Conservation (phyloP, 2,329 filamentous ascomycete species). For the Penicillium frequentans region DNA sequence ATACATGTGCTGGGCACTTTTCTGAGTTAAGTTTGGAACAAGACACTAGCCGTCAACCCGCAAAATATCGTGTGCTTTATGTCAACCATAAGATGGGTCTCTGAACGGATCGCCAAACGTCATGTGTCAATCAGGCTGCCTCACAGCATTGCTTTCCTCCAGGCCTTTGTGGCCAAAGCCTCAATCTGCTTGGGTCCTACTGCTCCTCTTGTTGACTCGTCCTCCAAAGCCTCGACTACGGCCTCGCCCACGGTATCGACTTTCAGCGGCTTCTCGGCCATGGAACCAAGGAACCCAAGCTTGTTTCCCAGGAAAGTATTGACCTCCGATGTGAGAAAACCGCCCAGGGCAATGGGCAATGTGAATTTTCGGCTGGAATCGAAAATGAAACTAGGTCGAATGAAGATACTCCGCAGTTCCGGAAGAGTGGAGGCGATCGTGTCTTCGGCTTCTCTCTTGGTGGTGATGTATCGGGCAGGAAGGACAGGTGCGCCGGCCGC, state of each 20-base stretch:
- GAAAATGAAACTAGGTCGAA: slow-evolving; percentile 86
- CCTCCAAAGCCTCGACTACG: slow-evolving; percentile 80
- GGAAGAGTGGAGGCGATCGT: slow-evolving; percentile 73
- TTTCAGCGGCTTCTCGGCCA: slow-evolving; percentile 81
- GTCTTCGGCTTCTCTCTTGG: slow-evolving; percentile 86
- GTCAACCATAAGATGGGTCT: not conserved
- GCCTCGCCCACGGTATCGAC: slow-evolving; percentile 86
- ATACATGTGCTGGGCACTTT: slow-evolving; percentile 18
- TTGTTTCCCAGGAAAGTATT: slow-evolving; percentile 76
- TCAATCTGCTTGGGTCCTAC: slow-evolving; percentile 81
- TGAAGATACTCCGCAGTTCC: slow-evolving; percentile 73
- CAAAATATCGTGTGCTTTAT: slow-evolving; percentile 4
- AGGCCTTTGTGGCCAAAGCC: slow-evolving; percentile 73
- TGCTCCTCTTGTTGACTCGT: slow-evolving; percentile 70
- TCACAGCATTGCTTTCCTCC: slow-evolving; percentile 89
- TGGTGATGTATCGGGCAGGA: slow-evolving; percentile 80
- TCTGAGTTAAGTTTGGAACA: slow-evolving; percentile 1
- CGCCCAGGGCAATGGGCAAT: slow-evolving; percentile 76
- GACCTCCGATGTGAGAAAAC: slow-evolving; percentile 71
- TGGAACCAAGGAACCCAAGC: slow-evolving; percentile 77
- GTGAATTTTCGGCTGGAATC: slow-evolving; percentile 80
- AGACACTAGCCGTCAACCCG: not conserved
- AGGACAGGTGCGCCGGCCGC: slow-evolving; percentile 82
- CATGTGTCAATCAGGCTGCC: not conserved
- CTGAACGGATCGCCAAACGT: not conserved